Evolutionary conservation across 768 basidiomycete species (phyloP), one percentile per base, ranked within the genome.

Genomic region (Saitozyma podzolica): DNA sequence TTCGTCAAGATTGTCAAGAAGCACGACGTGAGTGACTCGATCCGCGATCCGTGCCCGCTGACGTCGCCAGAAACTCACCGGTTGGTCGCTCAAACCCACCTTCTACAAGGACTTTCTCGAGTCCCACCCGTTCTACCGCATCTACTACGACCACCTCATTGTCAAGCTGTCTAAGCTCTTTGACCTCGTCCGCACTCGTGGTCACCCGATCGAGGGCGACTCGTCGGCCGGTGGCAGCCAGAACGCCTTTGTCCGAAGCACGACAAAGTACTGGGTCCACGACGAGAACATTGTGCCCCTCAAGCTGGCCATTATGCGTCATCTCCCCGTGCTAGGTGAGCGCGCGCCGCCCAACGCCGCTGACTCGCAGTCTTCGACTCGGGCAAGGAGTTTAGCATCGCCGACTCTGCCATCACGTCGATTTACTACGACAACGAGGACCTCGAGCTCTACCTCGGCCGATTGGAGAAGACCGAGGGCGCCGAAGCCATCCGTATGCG

Each of bases 181-280:
- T 75, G 89, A 98, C 78, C 88, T 97, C 48, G 93, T 98, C 11
- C 87, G 94, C 53, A 98, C 94, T 0, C 84, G 95, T 56, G 95
- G 95, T 0, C 91, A 97, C 74, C 95, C 96, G 10, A 88, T 92
- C 2, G 86, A 89, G 61, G 95, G 95, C 29, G 95, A 99, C 74
- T 86, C 93, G 1, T 88, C 88, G 68, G 95, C 95, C 0, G 95
- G 95, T 40, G 94, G 94, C 0, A 89, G 81, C 68, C 95, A 99
- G 82, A 95, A 91, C 68, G 95, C 94, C 2, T 99, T 99, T 74
- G 91, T 96, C n/a, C 82, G 95, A 47, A 93, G 96, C 80, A 99
- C 95, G 43, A 98, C 95, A 9, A 99, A 99, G 78, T 99, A 99
- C 74, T 99, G 95, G 95, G 95, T 95, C 2, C 95, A 98, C 78